phyloP scores from a whole-genome alignment of 1,284 basidiomycete species.

The Tylopilus microsporus region DNA sequence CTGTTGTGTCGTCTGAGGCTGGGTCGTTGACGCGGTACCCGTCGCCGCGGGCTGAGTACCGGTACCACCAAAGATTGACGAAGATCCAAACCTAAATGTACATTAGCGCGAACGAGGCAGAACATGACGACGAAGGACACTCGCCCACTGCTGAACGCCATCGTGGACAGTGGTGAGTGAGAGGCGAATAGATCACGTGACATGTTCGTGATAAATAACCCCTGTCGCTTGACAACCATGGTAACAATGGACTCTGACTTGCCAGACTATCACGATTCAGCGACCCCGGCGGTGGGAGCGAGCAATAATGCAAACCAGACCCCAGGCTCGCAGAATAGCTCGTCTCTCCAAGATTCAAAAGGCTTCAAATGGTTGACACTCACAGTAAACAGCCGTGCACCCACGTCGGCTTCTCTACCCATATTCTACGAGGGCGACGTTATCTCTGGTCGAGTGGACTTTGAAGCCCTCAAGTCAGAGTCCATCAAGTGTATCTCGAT shows the following conservation, averaged over 20 bases:
- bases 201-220: slow-evolving; percentile 11
- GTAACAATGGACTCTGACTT: slow-evolving; percentile 10
- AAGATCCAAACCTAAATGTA: slow-evolving; percentile 17
- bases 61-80: slow-evolving; percentile 35
- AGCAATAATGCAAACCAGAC: not conserved
- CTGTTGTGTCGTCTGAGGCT: slow-evolving; percentile 25
- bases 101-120: slow-evolving; percentile 9
- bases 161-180: slow-evolving; percentile 5
- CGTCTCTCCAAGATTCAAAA: slow-evolving; percentile 40
- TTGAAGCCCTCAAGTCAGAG: slow-evolving; percentile 43
- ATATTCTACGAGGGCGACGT: slow-evolving; percentile 42
- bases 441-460: slow-evolving; percentile 42
- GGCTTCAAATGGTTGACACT: slow-evolving; percentile 41
- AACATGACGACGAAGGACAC: slow-evolving; percentile 4
- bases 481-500: slow-evolving; percentile 43
- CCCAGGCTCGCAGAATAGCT: slow-evolving; percentile 28
- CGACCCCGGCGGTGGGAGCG: not conserved
- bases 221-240: slow-evolving; percentile 4
- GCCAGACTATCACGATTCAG: slow-evolving; percentile 15
- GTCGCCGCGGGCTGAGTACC: slow-evolving; percentile 23
- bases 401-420: slow-evolving; percentile 32
- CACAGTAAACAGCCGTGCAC: slow-evolving; percentile 39
- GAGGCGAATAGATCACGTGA: slow-evolving; percentile 13
- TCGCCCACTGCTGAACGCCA: slow-evolving; percentile 21
- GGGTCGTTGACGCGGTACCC: slow-evolving; percentile 26